These are phyloP conservation scores for Podila verticillata DNA, from an alignment of 192 early-diverging fungal species.

Conservation along the genomic window DNA sequence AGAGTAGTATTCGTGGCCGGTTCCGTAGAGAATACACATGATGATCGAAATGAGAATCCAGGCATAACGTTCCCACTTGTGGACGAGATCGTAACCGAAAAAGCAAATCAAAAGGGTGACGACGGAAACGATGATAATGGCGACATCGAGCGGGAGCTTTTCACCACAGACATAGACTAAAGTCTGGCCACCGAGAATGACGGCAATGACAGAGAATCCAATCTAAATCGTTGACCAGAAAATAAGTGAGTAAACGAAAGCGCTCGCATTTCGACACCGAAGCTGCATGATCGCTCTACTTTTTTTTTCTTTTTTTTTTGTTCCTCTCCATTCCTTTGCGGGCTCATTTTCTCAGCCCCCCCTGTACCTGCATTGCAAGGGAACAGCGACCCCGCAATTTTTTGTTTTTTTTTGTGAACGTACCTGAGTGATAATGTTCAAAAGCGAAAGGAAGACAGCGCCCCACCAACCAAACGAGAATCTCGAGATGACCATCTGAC, in stretches of 20 bases:
- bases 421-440: slow-evolving; percentile 22
- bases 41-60: slow-evolving; percentile 12
- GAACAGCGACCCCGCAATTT: no score
- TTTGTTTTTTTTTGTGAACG: background rate
- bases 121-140: slow-evolving; percentile 16
- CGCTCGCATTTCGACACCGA: background rate
- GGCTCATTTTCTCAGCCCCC: no score
- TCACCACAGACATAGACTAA: slow-evolving; percentile 2
- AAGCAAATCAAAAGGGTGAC: slow-evolving; percentile 17
- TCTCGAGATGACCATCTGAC: slow-evolving; percentile 16
- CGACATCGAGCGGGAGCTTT: slow-evolving; percentile 2
- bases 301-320: background rate
- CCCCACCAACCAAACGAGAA: slow-evolving; percentile 17
- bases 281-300: background rate
- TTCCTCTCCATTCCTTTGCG: no score
- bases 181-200: slow-evolving; percentile 22
- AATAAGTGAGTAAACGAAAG: background rate
- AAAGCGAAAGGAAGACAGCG: slow-evolving; percentile 1
- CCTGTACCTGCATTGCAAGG: no score
- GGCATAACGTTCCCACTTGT: slow-evolving; percentile 21
- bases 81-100: slow-evolving; percentile 19
- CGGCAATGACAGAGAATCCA: slow-evolving; percentile 17
- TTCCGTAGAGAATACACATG: slow-evolving; percentile 9
- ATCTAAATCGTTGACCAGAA: background rate
- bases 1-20: slow-evolving; percentile 5